phyloP scores from a whole-genome alignment of 352 stramenopile genomes.

The Phytophthora sojae region DNA sequence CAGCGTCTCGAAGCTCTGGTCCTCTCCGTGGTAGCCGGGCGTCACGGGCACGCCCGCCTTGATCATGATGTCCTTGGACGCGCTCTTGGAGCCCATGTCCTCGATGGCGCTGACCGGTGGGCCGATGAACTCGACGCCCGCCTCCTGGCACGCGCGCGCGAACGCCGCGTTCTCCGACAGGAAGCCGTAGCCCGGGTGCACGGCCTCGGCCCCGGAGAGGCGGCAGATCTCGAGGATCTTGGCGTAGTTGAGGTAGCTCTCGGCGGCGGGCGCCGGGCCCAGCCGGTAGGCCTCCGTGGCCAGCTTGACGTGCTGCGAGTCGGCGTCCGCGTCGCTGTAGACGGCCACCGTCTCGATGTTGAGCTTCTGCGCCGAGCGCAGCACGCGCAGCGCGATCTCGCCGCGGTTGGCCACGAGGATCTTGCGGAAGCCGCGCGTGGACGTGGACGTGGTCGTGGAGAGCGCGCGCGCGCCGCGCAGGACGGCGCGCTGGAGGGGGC shows the following conservation, averaged over 20 bases:
- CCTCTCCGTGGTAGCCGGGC: conserved; percentile 91
- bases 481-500: conserved; percentile 3
- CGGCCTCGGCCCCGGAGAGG: conserved; percentile 70
- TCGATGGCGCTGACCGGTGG: conserved; percentile 88
- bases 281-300: conserved; percentile 78
- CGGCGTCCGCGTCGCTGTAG: conserved; percentile 89
- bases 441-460: conserved; percentile 1
- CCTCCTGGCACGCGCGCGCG: conserved; percentile 65
- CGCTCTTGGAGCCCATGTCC: conserved; percentile 93
- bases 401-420: conserved; percentile 93
- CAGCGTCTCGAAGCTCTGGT: conserved; percentile 85
- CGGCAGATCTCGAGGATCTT: conserved; percentile 83
- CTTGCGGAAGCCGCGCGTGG: conserved; percentile 78
- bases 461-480: background rate
- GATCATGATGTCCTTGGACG: conserved; percentile 93
- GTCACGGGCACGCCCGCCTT: conserved; percentile 86
- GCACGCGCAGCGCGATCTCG: conserved; percentile 91
- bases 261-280: conserved; percentile 66
- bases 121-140: conserved; percentile 92
- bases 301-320: conserved; percentile 79
- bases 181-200: conserved; percentile 94
- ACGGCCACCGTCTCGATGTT: conserved; percentile 93
- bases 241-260: conserved; percentile 82
- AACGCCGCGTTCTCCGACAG: conserved; percentile 91
- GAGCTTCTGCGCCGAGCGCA: conserved; percentile 84